Conservation (phyloP, 164 flowering plant genomes). For the Chimonanthus salicifolius region DNA sequence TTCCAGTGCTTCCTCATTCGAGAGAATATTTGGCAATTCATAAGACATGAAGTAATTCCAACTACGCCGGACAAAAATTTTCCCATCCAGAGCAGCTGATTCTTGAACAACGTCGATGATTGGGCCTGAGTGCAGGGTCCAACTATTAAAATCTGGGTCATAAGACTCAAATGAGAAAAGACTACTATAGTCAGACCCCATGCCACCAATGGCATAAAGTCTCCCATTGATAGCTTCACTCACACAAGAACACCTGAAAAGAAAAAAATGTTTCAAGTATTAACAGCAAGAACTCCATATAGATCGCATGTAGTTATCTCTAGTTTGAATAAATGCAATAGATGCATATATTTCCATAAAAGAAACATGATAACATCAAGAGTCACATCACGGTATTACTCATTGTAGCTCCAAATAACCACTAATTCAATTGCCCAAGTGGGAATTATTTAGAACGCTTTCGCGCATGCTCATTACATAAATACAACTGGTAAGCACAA, state of each 20-base stretch:
- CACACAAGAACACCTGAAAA: conserved; percentile 61
- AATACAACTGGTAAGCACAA: no score
- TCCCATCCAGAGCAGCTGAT: conserved; percentile 58
- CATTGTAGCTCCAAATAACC: no score
- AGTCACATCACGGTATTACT: no score
- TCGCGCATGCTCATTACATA: no score
- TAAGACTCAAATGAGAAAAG: conserved; percentile 62
- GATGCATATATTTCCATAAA: no score
- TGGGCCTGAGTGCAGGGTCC: conserved; percentile 43
- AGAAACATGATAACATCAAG: no score
- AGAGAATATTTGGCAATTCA: conserved; percentile 22
- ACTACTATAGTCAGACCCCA: conserved; percentile 38
- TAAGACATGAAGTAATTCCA: conserved; percentile 17
- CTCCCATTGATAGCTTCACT: conserved; percentile 54
- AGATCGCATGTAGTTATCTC: no score
- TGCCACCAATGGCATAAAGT: conserved; percentile 74
- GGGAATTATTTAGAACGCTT: no score
- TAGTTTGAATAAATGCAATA: no score
- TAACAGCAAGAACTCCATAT: not conserved
- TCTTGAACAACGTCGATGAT: conserved; percentile 57
- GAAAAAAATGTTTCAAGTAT: not conserved
- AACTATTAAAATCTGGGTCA: conserved; percentile 36
- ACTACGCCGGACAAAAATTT: conserved; percentile 49
- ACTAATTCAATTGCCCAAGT: no score
- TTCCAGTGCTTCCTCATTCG: conserved; percentile 33